These are phyloP conservation scores for Penicillium sp. DNA, from an alignment of 2,329 filamentous ascomycete genomes.

Conservation along the genomic window DNA sequence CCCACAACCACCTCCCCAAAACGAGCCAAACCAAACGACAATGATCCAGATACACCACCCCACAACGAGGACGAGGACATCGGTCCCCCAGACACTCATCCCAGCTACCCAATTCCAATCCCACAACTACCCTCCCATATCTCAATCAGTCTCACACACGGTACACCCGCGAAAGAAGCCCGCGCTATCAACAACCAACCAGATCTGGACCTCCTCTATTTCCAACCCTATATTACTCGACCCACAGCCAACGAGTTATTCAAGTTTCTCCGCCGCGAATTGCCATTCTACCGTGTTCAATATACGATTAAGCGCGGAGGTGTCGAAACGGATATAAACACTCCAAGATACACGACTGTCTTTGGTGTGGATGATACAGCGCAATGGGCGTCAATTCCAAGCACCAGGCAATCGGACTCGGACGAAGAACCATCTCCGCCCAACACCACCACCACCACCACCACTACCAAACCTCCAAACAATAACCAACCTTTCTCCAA, in stretches of 20 bases:
- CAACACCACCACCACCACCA: not conserved
- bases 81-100: conserved; percentile 48
- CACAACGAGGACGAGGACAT: not conserved
- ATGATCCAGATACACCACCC: not conserved
- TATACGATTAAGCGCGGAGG: conserved; percentile 74
- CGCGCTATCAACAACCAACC: conserved; percentile 68
- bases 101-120: conserved; percentile 61
- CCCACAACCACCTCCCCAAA: conserved; percentile 48
- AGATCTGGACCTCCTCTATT: conserved; percentile 76
- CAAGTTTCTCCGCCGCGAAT: conserved; percentile 70
- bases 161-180: conserved; percentile 59
- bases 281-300: conserved; percentile 77
- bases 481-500: not conserved
- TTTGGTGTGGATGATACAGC: conserved; percentile 70
- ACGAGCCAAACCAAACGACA: conserved; percentile 38
- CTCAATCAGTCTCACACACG: conserved; percentile 25
- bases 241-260: conserved; percentile 66
- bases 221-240: conserved; percentile 71
- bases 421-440: too few species aligned
- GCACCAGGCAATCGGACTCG: too few species aligned
- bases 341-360: conserved; percentile 66
- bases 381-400: conserved; percentile 52
- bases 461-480: not conserved
- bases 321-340: conserved; percentile 66
- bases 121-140: conserved; percentile 55